Conservation (phyloP, 139 green algal species). For the Gonium pectorale region DNA sequence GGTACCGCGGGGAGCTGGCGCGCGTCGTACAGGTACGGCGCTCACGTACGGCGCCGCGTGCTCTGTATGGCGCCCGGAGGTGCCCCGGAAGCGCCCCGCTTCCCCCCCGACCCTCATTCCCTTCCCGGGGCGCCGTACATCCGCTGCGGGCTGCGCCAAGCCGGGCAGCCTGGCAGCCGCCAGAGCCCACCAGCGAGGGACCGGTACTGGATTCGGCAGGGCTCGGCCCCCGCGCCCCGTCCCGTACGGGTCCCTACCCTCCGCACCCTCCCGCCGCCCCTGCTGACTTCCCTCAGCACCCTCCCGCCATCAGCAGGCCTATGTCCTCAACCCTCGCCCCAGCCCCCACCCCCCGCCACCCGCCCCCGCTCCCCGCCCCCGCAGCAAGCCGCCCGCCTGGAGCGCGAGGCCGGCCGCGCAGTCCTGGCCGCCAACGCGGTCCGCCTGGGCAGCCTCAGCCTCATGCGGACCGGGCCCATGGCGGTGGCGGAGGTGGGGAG, state of each 20-base stretch:
- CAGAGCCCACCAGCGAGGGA: not conserved
- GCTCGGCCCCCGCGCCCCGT: not conserved
- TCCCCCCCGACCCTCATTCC: not conserved
- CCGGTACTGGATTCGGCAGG: not conserved
- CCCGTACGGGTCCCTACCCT: not conserved
- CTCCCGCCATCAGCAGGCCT: too few species aligned
- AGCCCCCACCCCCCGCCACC: too few species aligned
- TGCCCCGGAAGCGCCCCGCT: not conserved
- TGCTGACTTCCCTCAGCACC: too few species aligned
- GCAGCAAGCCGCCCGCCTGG: not conserved
- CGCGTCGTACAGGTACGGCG: slow-evolving; percentile 22
- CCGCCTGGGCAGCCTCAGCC: slow-evolving; percentile 56
- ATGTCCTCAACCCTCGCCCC: too few species aligned
- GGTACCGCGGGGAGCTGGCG: slow-evolving; percentile 26
- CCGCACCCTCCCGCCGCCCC: too few species aligned
- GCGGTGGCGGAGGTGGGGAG: slow-evolving; percentile 41
- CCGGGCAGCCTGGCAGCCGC: too few species aligned
- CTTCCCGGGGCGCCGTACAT: not conserved
- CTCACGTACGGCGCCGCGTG: not conserved
- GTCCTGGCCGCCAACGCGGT: slow-evolving; percentile 42
- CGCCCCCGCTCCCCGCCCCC: not conserved
- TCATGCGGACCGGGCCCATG: slow-evolving; percentile 57
- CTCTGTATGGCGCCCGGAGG: not conserved
- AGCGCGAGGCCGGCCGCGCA: slow-evolving; percentile 18
- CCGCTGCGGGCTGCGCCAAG: not conserved